Evolutionary conservation across 164 flowering plant species (phyloP), one percentile per base, ranked within the genome.

Genomic region (Liquidambar formosana): DNA sequence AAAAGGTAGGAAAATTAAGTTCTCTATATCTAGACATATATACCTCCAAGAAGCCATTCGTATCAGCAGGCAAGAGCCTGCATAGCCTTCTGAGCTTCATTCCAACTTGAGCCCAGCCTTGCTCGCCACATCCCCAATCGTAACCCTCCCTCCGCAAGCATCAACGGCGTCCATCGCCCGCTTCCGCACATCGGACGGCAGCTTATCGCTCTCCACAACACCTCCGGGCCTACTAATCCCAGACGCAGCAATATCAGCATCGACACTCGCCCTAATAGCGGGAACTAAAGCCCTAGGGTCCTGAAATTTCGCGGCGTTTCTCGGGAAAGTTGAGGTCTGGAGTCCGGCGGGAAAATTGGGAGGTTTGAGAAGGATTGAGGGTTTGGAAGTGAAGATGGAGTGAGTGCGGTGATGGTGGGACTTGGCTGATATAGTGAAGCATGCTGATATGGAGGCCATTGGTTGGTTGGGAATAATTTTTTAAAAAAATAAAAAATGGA

Each of bases 31-130:
- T 6, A 33, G 2, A 6, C 6, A 53, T 48, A 53, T 61, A 11
- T 80, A 91, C 98, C 98, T 94, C 98, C 66, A 94, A 73, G 73
- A 90, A 94, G 52, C 97, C 97, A 68, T 80, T 63, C n/a, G 98
- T 80, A 75, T 94, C 98, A 46, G 98, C 79, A 52, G 98, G 98
- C 97, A 59, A 94, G 88, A 25, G 98, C 98, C 67, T 94, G 98
- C 74, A 94, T 80, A 2, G 99, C 97, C 60, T 70, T 86, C 76
- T 91, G 94, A 65, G 99, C 88, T 75, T 88, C 85, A 67, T 76
- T n/a, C 72, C 75, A 94, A 48, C 77, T 90, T 89, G 46, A 94
- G 76, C 10, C 99, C 97, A 23, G 91, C 93, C 57, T 73, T 83
- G 70, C 94, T 82, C 1, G 97, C 85, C 8, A 94, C 97, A 71